phyloP scores from a whole-genome alignment of 2,329 filamentous ascomycete genomes.

The Fusarium sp. region DNA sequence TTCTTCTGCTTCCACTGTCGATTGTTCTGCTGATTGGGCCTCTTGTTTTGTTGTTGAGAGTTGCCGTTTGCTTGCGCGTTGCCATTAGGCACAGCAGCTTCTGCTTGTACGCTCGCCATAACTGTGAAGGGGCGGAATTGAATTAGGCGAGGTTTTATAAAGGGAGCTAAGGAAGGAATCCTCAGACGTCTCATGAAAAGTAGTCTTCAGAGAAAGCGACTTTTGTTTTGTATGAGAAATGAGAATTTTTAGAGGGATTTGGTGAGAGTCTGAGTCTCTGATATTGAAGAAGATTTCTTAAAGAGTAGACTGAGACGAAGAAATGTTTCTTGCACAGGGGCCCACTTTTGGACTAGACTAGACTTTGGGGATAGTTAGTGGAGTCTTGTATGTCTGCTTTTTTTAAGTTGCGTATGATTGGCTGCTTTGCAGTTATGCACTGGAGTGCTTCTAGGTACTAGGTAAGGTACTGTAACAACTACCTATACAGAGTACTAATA shows the following conservation, averaged over 20 bases:
- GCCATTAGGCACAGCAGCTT: slow-evolving; percentile 29
- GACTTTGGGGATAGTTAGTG: slow-evolving; percentile 26
- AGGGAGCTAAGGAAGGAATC: slow-evolving; percentile 24
- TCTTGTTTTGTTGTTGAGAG: slow-evolving; percentile 43
- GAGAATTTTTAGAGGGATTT: background rate
- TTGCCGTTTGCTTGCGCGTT: slow-evolving; percentile 28
- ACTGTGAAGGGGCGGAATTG: slow-evolving; percentile 37
- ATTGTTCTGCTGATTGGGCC: slow-evolving; percentile 38
- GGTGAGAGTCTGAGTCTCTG: background rate
- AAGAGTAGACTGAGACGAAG: slow-evolving; percentile 33
- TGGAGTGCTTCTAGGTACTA: background rate
- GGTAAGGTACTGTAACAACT: background rate
- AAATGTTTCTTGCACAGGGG: slow-evolving; percentile 41
- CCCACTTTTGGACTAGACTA: slow-evolving; percentile 17
- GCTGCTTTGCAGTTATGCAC: background rate
- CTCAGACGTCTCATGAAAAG: slow-evolving; percentile 41
- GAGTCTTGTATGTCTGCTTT: slow-evolving; percentile 28
- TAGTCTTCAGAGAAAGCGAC: rapidly evolving
- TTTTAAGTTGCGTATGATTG: slow-evolving; percentile 34
- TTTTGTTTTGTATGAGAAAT: background rate
- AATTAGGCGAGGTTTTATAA: slow-evolving; percentile 32
- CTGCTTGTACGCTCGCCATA: slow-evolving; percentile 43
- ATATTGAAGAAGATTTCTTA: slow-evolving; percentile 23
- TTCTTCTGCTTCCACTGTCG: slow-evolving; percentile 60
- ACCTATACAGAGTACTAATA: too few relatives aligned